Conservation (phyloP, 805 yeast species). For the Metschnikowia lochheadii region DNA sequence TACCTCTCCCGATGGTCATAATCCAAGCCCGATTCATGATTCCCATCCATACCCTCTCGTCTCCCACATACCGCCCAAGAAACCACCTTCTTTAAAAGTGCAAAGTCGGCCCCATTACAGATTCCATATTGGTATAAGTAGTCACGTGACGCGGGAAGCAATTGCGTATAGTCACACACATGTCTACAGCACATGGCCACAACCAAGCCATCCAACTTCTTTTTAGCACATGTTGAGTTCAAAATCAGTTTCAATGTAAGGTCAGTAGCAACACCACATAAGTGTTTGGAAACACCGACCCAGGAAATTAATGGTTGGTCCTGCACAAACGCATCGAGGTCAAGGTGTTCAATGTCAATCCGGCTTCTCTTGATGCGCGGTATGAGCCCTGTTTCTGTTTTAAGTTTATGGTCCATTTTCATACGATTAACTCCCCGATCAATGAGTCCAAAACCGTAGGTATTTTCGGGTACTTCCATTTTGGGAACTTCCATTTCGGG, state of each 20-base stretch:
- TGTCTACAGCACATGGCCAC: conserved; percentile 96
- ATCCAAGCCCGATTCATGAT: conserved; percentile 45
- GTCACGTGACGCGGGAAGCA: conserved; percentile 45
- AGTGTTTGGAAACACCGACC: conserved; percentile 78
- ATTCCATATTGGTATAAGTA: conserved; percentile 37
- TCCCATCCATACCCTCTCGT: conserved; percentile 35
- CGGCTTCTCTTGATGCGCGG: conserved; percentile 50
- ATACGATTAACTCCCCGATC: conserved; percentile 76
- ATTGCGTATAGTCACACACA: conserved; percentile 59
- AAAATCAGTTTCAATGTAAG: conserved; percentile 65
- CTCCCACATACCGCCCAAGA: conserved; percentile 89
- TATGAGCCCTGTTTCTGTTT: conserved; percentile 38
- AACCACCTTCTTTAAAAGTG: conserved; percentile 55
- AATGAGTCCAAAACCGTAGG: conserved; percentile 52
- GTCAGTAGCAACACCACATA: conserved; percentile 95
- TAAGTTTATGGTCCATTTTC: conserved; percentile 72
- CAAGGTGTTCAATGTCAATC: conserved; percentile 76
- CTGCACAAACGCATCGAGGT: conserved; percentile 43
- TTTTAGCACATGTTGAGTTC: conserved; percentile 23
- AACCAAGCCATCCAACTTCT: conserved; percentile 49
- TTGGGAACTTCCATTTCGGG: too few species aligned
- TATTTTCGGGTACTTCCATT: too few species aligned
- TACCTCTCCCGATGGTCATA: conserved; percentile 47
- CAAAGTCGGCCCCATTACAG: conserved; percentile 35
- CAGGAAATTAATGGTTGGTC: conserved; percentile 10